Evolutionary conservation across 768 basidiomycete species (phyloP).

Genomic region (Omphalotus guepiniiformis): DNA sequence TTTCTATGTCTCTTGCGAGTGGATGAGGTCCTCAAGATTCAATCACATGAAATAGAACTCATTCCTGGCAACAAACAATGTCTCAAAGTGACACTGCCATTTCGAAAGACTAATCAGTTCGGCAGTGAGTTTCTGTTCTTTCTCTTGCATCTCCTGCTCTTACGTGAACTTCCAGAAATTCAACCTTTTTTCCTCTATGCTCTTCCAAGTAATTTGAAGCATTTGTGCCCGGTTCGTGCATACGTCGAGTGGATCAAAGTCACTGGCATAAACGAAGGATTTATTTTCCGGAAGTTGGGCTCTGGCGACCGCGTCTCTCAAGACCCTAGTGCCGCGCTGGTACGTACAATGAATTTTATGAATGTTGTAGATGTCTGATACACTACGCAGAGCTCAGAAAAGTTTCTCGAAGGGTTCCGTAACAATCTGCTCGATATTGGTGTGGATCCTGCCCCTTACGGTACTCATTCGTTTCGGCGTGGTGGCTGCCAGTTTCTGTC

Average conservation of each 20-base stretch:
- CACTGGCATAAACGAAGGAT: constrained; percentile 8
- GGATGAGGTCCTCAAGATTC: constrained; percentile 17
- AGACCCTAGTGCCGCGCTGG: constrained; percentile 11
- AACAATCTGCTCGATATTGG: constrained; percentile 24
- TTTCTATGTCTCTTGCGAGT: constrained; percentile 16
- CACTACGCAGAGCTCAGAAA: constrained; percentile 15
- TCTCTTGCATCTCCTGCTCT: neutral
- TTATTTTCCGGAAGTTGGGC: constrained; percentile 11
- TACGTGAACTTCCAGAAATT: constrained; percentile 10
- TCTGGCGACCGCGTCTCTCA: constrained; percentile 9
- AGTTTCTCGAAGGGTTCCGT: constrained; percentile 21
- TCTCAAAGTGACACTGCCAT: constrained; percentile 11
- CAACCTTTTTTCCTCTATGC: constrained; percentile 13
- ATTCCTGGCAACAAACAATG: neutral
- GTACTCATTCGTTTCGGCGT: constrained; percentile 25
- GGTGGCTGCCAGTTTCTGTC: constrained; percentile 28
- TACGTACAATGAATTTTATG: neutral
- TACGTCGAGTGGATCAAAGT: constrained; percentile 10
- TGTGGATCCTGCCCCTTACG: constrained; percentile 20
- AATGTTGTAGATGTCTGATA: neutral
- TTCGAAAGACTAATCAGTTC: constrained; percentile 17
- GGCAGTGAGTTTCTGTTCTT: constrained; percentile 11
- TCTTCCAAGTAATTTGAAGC: constrained; percentile 3
- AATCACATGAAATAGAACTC: constrained; percentile 8
- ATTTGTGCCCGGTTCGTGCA: constrained; percentile 17